Base-by-base conservation (phyloP, 768 basidiomycete species). In the Lentinus tigrinus region DNA sequence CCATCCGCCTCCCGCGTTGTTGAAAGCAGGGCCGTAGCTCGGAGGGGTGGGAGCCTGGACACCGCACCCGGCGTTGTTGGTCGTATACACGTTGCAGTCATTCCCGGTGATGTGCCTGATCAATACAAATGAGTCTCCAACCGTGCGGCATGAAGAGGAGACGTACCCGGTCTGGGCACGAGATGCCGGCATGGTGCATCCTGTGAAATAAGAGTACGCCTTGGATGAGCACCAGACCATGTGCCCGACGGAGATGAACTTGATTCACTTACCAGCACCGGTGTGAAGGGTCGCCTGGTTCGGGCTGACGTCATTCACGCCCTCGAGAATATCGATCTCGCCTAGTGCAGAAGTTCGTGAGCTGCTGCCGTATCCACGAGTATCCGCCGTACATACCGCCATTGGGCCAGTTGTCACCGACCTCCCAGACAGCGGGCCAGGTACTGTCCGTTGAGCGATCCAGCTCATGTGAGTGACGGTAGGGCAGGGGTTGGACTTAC, bases 1-100 rank as follows among this genome's bases (percentile, higher is more conserved):
- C 83, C 81, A 87, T 64, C 87, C 86, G 34, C 86, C 87, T 8
- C 85, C 85, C 46, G 75, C 74, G 38, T 53, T 62, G 68, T 89
- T 88, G 73, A 88, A 84, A 0, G 67, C 67, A 0, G 84, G 78
- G 0, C 85, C 86, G 62, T 78, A 87, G 64, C 79, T 85, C 56
- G 74, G 70, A 0, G 73, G 64, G 4, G 73, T 61, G 36, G 58
- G 43, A 10, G 65, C 65, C 6, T 71, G 62, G 5, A 87, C 85
- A n/a, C 83, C 81, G 64, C 87, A 87, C 0, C 85, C 86, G 1
- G 76, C 70, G 56, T 87, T 85, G 47, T 73, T 72, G 21, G 73
- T 80, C 2, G 70, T 75, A 24, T 67, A 70, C 17, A 68, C 68
- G 61, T 84, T 74, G 64, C 85, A 88, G 65, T 86, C 62, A 48